Conservation (phyloP, 1,139 yeast genomes). For the Yamadazyma conglobata region DNA sequence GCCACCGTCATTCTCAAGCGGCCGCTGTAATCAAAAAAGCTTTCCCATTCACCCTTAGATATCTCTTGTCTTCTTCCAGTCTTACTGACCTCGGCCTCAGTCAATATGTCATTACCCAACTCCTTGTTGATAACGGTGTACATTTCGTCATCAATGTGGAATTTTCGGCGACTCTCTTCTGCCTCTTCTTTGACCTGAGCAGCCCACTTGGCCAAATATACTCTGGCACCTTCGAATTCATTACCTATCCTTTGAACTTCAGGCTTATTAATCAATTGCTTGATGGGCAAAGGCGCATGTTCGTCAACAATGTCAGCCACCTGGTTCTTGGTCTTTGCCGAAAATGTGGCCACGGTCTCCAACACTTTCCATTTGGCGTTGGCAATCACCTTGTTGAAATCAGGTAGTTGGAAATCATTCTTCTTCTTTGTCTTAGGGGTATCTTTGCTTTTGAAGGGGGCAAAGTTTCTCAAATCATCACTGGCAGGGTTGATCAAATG, state of each 20-base stretch:
- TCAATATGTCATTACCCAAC: conserved; percentile 60
- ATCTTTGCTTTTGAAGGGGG: conserved; percentile 47
- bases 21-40: conserved; percentile 79
- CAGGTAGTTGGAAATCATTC: conserved; percentile 29
- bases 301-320: conserved; percentile 59
- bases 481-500: conserved; percentile 76
- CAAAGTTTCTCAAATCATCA: conserved; percentile 73
- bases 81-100: conserved; percentile 55
- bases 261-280: conserved; percentile 65
- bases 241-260: conserved; percentile 79
- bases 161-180: conserved; percentile 61
- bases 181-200: conserved; percentile 92
- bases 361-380: conserved; percentile 83
- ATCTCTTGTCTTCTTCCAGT: conserved; percentile 68
- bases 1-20: conserved; percentile 64
- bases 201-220: conserved; percentile 96
- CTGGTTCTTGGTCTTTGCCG: conserved; percentile 64
- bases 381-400: conserved; percentile 49
- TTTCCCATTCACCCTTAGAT: conserved; percentile 73
- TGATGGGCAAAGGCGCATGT: conserved; percentile 62
- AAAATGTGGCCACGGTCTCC: conserved; percentile 79
- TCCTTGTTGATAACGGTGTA: conserved; percentile 61
- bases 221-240: conserved; percentile 72
- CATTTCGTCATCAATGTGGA: conserved; percentile 59
- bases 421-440: conserved; percentile 5